Percentiles rank a stretch among this genome's conserved stretches.
phyloP scores from a whole-genome alignment of 2,329 filamentous ascomycete genomes.

The Dothidotthia symphoricarpi region DNA sequence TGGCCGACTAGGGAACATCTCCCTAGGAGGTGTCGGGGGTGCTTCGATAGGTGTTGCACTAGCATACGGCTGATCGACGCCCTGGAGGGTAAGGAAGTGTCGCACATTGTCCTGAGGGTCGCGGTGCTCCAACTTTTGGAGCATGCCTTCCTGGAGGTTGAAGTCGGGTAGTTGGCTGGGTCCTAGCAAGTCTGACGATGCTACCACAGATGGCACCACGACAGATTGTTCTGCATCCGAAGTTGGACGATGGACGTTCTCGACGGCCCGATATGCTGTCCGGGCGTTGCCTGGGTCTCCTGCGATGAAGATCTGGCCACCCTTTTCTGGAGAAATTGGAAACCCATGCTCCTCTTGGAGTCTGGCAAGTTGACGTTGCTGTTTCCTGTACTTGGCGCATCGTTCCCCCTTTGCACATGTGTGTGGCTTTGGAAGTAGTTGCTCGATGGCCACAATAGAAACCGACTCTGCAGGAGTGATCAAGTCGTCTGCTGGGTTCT shows the following conservation, averaged over 20 bases:
- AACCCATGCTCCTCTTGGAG: conserved; percentile 69
- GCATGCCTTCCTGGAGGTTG: conserved; percentile 61
- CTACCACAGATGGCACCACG: conserved; percentile 65
- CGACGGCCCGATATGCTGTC: conserved; percentile 56
- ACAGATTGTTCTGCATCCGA: conserved; percentile 66
- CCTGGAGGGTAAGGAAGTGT: conserved; percentile 86
- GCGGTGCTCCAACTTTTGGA: conserved; percentile 66
- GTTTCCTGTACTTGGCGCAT: conserved; percentile 77
- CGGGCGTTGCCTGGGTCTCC: conserved; percentile 76
- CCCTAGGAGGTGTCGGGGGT: conserved; percentile 40
- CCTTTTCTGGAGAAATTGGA: conserved; percentile 61
- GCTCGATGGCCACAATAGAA: conserved; percentile 89
- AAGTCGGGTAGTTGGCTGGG: conserved; percentile 64
- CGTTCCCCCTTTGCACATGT: conserved; percentile 82
- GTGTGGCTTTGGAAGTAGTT: conserved; percentile 80
- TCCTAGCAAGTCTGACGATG: conserved; percentile 86
- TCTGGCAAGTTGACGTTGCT: conserved; percentile 72
- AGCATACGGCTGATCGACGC: conserved; percentile 59
- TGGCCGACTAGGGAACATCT: conserved; percentile 41
- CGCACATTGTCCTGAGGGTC: conserved; percentile 92
- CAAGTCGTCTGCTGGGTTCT: conserved; percentile 55
- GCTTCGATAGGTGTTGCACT: conserved; percentile 64
- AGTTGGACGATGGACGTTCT: conserved; percentile 61
- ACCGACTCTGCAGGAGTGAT: conserved; percentile 80
- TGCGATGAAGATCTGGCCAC: conserved; percentile 71